These are phyloP conservation scores for Periconia sp. DNA, from an alignment of 2,329 filamentous ascomycete genomes.

Conservation along the genomic window DNA sequence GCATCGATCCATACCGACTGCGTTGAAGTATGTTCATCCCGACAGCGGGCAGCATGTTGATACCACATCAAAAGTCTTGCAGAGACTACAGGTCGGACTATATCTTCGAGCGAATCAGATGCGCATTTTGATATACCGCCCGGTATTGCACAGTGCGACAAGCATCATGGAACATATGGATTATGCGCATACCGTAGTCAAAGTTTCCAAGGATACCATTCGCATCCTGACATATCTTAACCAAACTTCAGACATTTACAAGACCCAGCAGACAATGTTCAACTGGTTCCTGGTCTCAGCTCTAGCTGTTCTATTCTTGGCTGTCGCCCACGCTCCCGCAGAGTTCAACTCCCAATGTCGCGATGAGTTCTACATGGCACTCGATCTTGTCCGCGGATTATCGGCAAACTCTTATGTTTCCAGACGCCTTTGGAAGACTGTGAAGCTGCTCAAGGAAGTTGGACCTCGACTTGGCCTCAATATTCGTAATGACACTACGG, in stretches of 20 bases:
- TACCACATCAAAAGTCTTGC: conserved; percentile 64
- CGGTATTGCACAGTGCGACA: conserved; percentile 79
- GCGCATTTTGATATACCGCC: conserved; percentile 84
- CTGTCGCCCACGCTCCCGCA: conserved; percentile 72
- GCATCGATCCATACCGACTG: conserved; percentile 73
- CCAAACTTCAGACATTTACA: conserved; percentile 71
- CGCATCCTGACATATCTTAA: conserved; percentile 71
- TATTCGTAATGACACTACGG: conserved; percentile 48
- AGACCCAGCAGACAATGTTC: conserved; percentile 73
- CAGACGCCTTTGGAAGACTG: conserved; percentile 72
- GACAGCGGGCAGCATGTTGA: conserved; percentile 46
- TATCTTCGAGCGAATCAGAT: conserved; percentile 89
- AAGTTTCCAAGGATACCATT: conserved; percentile 76
- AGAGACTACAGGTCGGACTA: conserved; percentile 78
- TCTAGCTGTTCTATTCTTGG: conserved; percentile 74
- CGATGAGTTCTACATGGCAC: conserved; percentile 76
- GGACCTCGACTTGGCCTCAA: conserved; percentile 68
- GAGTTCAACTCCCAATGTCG: conserved; percentile 69
- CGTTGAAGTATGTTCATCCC: conserved; percentile 63
- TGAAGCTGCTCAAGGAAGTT: conserved; percentile 70
- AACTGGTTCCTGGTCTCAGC: conserved; percentile 78
- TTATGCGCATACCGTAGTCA: conserved; percentile 73
- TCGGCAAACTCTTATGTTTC: conserved; percentile 72
- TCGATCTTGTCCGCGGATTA: conserved; percentile 73
- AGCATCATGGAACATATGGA: conserved; percentile 76